These are phyloP conservation scores for Hypoxylon crocopeplum DNA, from an alignment of 495 filamentous ascomycete species.

Conservation along the genomic window DNA sequence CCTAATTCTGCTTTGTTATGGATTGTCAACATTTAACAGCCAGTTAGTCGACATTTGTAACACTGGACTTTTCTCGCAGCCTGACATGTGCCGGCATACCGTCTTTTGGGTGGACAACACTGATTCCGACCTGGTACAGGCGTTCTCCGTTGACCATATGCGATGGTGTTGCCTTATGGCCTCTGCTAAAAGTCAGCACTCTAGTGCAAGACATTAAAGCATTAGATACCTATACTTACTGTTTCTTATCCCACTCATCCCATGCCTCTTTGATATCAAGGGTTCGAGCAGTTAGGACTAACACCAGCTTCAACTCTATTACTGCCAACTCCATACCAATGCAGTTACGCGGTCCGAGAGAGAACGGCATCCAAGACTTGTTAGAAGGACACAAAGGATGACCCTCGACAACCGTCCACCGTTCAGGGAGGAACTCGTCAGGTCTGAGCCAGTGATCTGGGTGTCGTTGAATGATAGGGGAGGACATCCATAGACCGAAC, in stretches of 20 bases:
- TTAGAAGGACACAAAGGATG: conserved; percentile 29
- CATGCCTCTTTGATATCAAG: not conserved
- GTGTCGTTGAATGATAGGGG: not conserved
- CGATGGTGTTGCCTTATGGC: no score
- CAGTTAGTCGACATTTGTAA: no score
- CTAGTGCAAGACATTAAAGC: no score
- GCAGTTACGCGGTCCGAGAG: conserved; percentile 1
- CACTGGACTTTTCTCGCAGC: no score
- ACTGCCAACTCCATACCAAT: not conserved
- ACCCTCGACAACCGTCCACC: conserved; percentile 38
- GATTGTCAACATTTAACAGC: no score
- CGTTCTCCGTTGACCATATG: no score
- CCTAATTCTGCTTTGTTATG: no score
- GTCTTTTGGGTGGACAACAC: no score
- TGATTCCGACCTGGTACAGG: no score
- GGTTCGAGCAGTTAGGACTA: not conserved
- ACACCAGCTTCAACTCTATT: not conserved
- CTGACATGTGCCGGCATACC: no score
- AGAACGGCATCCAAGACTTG: conserved; percentile 51
- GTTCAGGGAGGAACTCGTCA: conserved; percentile 47
- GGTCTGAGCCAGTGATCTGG: conserved; percentile 31
- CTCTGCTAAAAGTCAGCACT: no score
- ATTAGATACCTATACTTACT: no score
- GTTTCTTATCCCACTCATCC: not conserved
- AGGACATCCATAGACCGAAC: not conserved